Evolutionary conservation across 805 yeast genomes (phyloP).

Genomic region (Candida hungchunana): DNA sequence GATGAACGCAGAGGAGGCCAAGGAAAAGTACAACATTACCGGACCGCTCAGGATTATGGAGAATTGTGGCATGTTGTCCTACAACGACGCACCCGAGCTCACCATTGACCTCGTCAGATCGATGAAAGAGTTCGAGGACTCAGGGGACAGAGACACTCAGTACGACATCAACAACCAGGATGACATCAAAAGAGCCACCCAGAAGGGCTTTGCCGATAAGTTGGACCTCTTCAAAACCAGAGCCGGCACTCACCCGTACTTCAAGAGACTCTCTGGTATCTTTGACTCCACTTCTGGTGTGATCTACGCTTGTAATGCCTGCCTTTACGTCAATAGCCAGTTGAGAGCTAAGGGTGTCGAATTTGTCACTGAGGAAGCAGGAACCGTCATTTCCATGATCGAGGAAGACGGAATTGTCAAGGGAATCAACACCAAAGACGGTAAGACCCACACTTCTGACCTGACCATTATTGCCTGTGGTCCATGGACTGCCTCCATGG

Average conservation of each 20-base stretch:
- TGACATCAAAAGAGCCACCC: slow-evolving; percentile 30
- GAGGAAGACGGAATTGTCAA: slow-evolving; percentile 9
- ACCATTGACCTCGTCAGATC: slow-evolving; percentile 11
- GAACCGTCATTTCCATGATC: slow-evolving; percentile 25
- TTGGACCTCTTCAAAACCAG: slow-evolving; percentile 18
- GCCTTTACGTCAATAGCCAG: slow-evolving; percentile 26
- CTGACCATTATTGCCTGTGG: slow-evolving; percentile 15
- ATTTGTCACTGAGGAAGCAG: slow-evolving; percentile 28
- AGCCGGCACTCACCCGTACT: slow-evolving; percentile 5
- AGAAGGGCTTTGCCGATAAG: slow-evolving; percentile 25
- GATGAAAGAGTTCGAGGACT: slow-evolving; percentile 8
- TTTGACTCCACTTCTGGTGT: slow-evolving; percentile 30
- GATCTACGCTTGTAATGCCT: slow-evolving; percentile 30
- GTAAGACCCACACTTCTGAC: slow-evolving; percentile 19
- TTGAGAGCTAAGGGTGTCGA: slow-evolving; percentile 30
- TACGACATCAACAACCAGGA: slow-evolving; percentile 26
- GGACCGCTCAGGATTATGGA: slow-evolving; percentile 8
- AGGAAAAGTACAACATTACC: slow-evolving; percentile 4
- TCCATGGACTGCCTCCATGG: slow-evolving; percentile 20
- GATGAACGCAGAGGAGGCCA: slow-evolving; percentile 7
- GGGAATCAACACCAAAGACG: slow-evolving; percentile 26
- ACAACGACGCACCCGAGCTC: slow-evolving; percentile 5
- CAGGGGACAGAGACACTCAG: slow-evolving; percentile 5
- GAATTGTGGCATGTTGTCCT: slow-evolving; percentile 8
- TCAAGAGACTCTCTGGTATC: slow-evolving; percentile 21